Base-by-base conservation (phyloP, 139 green algal species). In the Gonium pectorale region DNA sequence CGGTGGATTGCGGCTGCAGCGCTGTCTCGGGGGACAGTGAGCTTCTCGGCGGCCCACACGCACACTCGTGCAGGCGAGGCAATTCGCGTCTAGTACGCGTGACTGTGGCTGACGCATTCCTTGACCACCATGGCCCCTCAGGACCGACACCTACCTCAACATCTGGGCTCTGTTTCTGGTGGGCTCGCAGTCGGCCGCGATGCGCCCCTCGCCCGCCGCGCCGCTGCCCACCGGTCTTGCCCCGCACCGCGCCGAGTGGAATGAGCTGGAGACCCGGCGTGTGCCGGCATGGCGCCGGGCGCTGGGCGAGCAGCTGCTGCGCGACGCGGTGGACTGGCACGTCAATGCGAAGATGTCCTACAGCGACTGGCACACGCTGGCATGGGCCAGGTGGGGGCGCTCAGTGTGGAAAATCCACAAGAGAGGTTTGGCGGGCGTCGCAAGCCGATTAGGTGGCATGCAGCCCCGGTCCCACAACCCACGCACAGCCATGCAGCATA, bases 81-180 rank as follows among this genome's bases (percentile, higher is more conserved):
- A n/a, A n/a, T n/a, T n/a, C n/a, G n/a, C n/a, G n/a, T n/a, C n/a
- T n/a, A n/a, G n/a, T n/a, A n/a, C n/a, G n/a, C n/a, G n/a, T n/a
- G n/a, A n/a, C n/a, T n/a, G n/a, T n/a, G n/a, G n/a, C n/a, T n/a
- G n/a, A n/a, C n/a, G n/a, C n/a, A n/a, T n/a, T n/a, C n/a, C n/a
- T n/a, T n/a, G n/a, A n/a, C n/a, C n/a, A n/a, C n/a, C n/a, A 7
- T 38, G 9, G 4, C 49, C 6, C 59, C 44, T 40, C 66, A 62
- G 80, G 27, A 56, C 66, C 8, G 85, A 90, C 64, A 69, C 89
- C 7, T 31, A 66, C 19, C 81, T 92, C 38, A 92, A 92, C 54
- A 66, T 54, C 11, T 92, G 86, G 86, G 89, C 89, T 0, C 51
- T 63, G 3, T 87, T 81, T 77, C n/a, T 92, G 4, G 35, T 85